Base-by-base conservation (phyloP, 2,329 filamentous ascomycete species). In the Colletotrichum karsti region DNA sequence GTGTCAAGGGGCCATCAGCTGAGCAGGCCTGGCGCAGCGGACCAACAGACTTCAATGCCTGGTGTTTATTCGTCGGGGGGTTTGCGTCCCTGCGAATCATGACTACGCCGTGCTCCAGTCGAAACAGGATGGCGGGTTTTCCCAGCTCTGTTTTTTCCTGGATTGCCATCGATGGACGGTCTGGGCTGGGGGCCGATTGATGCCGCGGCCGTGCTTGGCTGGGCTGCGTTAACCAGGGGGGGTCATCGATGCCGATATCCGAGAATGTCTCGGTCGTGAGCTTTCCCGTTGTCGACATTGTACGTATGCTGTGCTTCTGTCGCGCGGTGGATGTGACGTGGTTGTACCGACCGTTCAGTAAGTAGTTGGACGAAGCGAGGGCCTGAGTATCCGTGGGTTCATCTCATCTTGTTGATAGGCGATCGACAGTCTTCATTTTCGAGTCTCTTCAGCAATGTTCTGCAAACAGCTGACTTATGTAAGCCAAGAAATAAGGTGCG, bases 191-290 rank as follows among this genome's bases (percentile, higher is more conserved):
- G 50, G 50, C 33, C 8, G n/a, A 15, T n/a, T 39, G 9, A 18
- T 26, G 18, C 42, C 30, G 33, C 20, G 35, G 5, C 15, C 15
- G 50, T 39, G 33, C 22, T 46, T 66, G 42, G 50, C 24, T 35
- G 60, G 24, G 12, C 35, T 37, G 41, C 7, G 24, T 7, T 9
- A 48, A 62, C 39, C 12, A 42, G 51, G 64, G 59, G 35, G n/a
- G n/a, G n/a, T n/a, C n/a, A n/a, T 20, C n/a, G 59, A 53, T 64
- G 65, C 65, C 65, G 60, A 54, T 54, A 68, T 28, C 65, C 65
- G 65, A 57, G 42, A 35, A 28, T 53, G 60, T 58, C 46, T 64
- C 44, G n/a, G 37, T 51, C 53, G 13, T 18, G 4, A 46, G 30
- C 8, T 37, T 22, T 22, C 33, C 15, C 7, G 26, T 35, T 33